phyloP scores from a whole-genome alignment of 1,284 basidiomycete species.

The Ustilago sp. region DNA sequence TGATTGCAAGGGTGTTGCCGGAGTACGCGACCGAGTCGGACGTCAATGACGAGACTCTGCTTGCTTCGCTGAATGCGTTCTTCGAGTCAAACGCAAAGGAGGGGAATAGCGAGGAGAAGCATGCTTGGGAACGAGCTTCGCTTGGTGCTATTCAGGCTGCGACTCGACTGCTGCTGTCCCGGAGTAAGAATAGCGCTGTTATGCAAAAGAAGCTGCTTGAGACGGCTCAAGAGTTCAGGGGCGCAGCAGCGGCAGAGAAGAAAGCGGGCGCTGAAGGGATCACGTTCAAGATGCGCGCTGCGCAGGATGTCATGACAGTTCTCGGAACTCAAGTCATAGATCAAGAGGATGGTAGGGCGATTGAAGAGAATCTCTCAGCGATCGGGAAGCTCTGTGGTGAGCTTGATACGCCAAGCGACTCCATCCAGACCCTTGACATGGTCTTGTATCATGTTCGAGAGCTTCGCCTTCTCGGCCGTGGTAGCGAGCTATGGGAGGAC shows the following conservation, averaged over 20 bases:
- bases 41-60: slow-evolving; percentile 10
- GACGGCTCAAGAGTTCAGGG: slow-evolving; percentile 8
- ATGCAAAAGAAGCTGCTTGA: slow-evolving; percentile 11
- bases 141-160: slow-evolving; percentile 20
- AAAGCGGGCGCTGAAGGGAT: neutral
- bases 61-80: slow-evolving; percentile 18
- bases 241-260: slow-evolving; percentile 13
- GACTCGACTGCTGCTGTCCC: slow-evolving; percentile 14
- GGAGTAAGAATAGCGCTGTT: slow-evolving; percentile 5
- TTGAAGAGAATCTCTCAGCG: slow-evolving; percentile 9
- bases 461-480: slow-evolving; percentile 7
- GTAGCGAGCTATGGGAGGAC: neutral
- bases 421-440: slow-evolving; percentile 18
- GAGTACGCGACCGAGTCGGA: slow-evolving; percentile 24
- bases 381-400: neutral
- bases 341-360: neutral
- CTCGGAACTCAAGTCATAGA: neutral
- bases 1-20: slow-evolving; percentile 21
- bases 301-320: slow-evolving; percentile 14
- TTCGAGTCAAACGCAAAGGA: neutral
- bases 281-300: slow-evolving; percentile 31
- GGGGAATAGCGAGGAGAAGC: neutral
- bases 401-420: slow-evolving; percentile 1
- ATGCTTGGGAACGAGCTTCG: slow-evolving; percentile 23
- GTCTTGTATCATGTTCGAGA: slow-evolving; percentile 37